These are phyloP conservation scores for Stylosanthes scabra DNA, from an alignment of 331 rosid species.

Conservation along the genomic window DNA sequence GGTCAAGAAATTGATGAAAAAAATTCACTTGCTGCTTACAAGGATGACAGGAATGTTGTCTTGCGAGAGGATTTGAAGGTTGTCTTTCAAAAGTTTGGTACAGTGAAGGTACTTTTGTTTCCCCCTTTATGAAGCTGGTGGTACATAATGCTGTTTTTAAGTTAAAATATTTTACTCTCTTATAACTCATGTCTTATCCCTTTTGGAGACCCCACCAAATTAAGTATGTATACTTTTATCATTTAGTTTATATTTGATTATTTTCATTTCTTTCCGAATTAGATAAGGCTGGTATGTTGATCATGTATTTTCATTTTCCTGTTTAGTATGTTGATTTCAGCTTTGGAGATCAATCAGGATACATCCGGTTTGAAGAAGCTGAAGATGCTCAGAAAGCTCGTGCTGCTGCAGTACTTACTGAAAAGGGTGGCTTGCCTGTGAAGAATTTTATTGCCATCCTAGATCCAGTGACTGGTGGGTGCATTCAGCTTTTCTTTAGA, in stretches of 20 bases:
- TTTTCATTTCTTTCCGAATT: constrained; percentile 20
- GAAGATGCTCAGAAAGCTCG: constrained; percentile 93
- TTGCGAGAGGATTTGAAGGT: constrained; percentile 84
- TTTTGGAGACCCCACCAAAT: background rate
- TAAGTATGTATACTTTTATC: background rate
- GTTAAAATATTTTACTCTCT: background rate
- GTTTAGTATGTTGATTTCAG: constrained; percentile 79
- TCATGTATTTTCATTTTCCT: constrained; percentile 4
- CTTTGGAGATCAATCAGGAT: constrained; percentile 87
- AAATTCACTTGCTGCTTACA: constrained; percentile 48
- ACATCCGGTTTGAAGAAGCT: constrained; percentile 77
- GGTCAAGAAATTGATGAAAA: constrained; percentile 51
- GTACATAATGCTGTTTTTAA: background rate
- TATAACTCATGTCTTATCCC: background rate
- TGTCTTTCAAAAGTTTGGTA: constrained; percentile 76
- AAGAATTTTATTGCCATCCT: constrained; percentile 73
- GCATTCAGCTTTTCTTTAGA: background rate
- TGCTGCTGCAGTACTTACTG: constrained; percentile 83
- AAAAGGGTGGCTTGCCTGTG: constrained; percentile 72
- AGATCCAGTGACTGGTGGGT: constrained; percentile 83
- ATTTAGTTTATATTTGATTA: constrained; percentile 2
- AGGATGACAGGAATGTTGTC: constrained; percentile 77
- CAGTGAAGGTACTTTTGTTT: constrained; percentile 63
- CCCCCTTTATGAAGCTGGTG: constrained; percentile 6
- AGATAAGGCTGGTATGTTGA: constrained; percentile 32